Percentiles rank a stretch among this genome's conserved stretches.
Conservation (phyloP, 2,329 filamentous ascomycete genomes). For the Fusarium bactridioides region DNA sequence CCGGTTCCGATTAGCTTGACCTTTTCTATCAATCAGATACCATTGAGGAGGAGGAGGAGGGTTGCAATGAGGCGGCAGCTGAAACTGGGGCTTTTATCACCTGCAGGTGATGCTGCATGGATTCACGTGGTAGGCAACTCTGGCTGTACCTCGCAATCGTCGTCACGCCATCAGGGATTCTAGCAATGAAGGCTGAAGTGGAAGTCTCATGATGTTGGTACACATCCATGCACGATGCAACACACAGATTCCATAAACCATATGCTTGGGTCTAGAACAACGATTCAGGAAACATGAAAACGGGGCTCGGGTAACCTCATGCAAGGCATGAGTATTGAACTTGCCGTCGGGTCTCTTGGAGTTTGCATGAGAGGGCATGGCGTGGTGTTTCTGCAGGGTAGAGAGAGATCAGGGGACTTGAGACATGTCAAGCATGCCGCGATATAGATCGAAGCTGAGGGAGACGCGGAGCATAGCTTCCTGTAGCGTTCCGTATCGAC, state of each 20-base stretch:
- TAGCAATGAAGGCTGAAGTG: neutral
- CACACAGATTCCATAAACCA: neutral
- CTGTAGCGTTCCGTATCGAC: conserved; percentile 20
- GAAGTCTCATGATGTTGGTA: conserved; percentile 4
- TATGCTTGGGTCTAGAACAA: neutral
- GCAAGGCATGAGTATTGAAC: neutral
- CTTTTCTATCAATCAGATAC: neutral
- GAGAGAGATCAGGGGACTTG: neutral
- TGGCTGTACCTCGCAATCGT: neutral
- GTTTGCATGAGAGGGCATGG: neutral
- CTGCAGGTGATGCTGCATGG: neutral
- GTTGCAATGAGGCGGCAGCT: neutral
- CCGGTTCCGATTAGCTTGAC: neutral
- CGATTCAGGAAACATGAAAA: conserved; percentile 6
- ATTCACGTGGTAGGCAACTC: neutral
- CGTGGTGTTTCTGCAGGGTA: conserved; percentile 19
- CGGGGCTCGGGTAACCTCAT: conserved; percentile 10
- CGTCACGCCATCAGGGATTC: neutral
- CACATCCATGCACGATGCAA: neutral
- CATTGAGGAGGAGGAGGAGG: neutral
- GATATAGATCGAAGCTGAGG: neutral
- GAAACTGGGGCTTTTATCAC: neutral
- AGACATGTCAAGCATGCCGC: conserved; percentile 7
- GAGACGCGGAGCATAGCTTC: conserved; percentile 12
- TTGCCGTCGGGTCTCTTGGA: neutral